A percentile compares a stretch with the other conserved stretches of the same genome.
Evolutionary conservation across 2,329 filamentous ascomycete species (phyloP).

Genomic region (Aplosporella prunicola): DNA sequence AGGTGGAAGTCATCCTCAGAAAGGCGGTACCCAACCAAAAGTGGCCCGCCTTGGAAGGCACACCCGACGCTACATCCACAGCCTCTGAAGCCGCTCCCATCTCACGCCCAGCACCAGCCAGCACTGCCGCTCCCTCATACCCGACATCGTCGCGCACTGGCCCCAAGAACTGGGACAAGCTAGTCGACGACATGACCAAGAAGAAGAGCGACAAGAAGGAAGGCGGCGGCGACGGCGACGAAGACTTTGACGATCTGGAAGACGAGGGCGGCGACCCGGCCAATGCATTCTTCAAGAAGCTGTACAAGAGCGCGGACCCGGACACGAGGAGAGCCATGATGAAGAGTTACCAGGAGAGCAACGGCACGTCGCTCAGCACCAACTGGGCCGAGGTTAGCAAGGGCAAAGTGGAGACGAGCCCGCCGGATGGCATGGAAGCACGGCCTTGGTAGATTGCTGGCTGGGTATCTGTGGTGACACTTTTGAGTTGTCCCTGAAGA

Average conservation of each 20-base stretch:
- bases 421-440: conserved; percentile 68
- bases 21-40: conserved; percentile 59
- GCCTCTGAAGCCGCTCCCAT: conserved; percentile 15
- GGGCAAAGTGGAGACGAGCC: conserved; percentile 59
- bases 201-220: conserved; percentile 13
- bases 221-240: conserved; percentile 17
- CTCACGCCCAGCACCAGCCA: conserved; percentile 15
- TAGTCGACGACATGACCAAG: conserved; percentile 44
- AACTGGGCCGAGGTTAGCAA: conserved; percentile 77
- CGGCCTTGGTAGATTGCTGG: no score
- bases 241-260: conserved; percentile 13
- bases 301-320: conserved; percentile 66
- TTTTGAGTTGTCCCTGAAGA: no score
- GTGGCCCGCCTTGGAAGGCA: conserved; percentile 52
- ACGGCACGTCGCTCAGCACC: conserved; percentile 84
- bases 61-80: conserved; percentile 7
- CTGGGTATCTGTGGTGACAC: no score
- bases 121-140: conserved; percentile 50
- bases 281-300: conserved; percentile 79
- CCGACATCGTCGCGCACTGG: conserved; percentile 78
- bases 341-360: conserved; percentile 93
- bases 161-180: conserved; percentile 85
- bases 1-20: conserved; percentile 65
- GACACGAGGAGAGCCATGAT: conserved; percentile 91
- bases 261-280: conserved; percentile 48